Percentiles rank a stretch among this genome's conserved stretches.
These are phyloP conservation scores for Leptographium wingfieldii DNA, from an alignment of 2,329 filamentous ascomycete species.

Conservation along the genomic window DNA sequence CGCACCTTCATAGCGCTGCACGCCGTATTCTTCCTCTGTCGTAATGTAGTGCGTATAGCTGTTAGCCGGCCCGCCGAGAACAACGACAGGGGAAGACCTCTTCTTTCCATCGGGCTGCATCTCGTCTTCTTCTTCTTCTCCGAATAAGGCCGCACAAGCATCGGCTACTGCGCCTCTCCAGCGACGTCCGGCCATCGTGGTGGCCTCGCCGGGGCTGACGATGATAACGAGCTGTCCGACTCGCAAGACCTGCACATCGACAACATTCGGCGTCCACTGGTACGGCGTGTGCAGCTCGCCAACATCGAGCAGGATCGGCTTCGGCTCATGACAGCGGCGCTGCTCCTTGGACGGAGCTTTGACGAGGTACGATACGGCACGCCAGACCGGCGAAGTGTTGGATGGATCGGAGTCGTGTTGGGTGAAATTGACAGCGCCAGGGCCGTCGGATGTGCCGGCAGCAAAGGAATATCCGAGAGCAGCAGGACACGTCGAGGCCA, in stretches of 20 bases:
- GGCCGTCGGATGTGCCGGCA: slow-evolving; percentile 79
- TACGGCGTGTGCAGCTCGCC: slow-evolving; percentile 71
- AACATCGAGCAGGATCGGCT: slow-evolving; percentile 79
- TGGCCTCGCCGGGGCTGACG: slow-evolving; percentile 75
- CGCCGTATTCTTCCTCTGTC: slow-evolving; percentile 37
- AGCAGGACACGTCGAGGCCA: slow-evolving; percentile 65
- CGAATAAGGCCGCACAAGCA: slow-evolving; percentile 25
- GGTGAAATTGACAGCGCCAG: slow-evolving; percentile 81
- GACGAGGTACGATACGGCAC: slow-evolving; percentile 57
- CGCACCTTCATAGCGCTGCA: slow-evolving; percentile 85
- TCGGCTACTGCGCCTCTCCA: slow-evolving; percentile 62
- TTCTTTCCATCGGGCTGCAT: slow-evolving; percentile 17
- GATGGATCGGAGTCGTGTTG: slow-evolving; percentile 68
- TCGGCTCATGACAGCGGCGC: slow-evolving; percentile 61
- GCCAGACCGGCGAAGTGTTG: slow-evolving; percentile 60
- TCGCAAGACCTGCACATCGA: slow-evolving; percentile 75
- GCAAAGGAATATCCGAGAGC: slow-evolving; percentile 84
- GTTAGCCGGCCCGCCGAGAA: slow-evolving; percentile 79
- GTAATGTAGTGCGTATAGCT: slow-evolving; percentile 51
- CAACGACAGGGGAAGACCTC: slow-evolving; percentile 43
- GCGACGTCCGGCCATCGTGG: slow-evolving; percentile 80
- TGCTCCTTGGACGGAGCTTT: slow-evolving; percentile 60
- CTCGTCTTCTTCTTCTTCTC: slow-evolving; percentile 13
- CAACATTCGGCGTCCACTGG: slow-evolving; percentile 80
- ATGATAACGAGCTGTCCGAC: slow-evolving; percentile 78